These are phyloP conservation scores for Mortierella sp. DNA, from an alignment of 371 early-diverging fungal genomes.

Conservation along the genomic window DNA sequence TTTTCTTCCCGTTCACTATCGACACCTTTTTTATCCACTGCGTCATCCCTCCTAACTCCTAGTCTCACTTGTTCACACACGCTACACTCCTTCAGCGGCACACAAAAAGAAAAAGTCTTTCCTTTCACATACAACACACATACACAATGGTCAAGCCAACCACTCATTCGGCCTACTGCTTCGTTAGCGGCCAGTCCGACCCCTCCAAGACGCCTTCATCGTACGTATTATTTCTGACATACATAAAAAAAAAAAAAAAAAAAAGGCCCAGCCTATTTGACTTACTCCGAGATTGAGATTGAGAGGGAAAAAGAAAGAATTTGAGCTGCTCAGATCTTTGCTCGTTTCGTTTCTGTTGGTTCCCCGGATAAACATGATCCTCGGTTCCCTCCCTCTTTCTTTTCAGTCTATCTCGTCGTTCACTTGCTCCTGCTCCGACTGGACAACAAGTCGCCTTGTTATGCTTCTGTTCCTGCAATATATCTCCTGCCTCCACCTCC, in stretches of 20 bases:
- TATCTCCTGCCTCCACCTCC: neutral
- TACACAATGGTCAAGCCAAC: slow-evolving; percentile 26
- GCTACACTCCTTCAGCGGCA: neutral
- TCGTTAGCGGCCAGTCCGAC: slow-evolving; percentile 31
- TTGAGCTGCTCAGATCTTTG: slow-evolving; percentile 6
- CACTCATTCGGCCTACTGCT: slow-evolving; percentile 25
- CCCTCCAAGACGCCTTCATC: neutral
- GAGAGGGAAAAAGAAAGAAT: neutral
- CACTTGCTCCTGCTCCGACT: neutral
- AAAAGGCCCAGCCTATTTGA: neutral
- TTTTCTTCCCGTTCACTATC: neutral
- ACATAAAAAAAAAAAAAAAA: neutral
- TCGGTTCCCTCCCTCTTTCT: neutral
- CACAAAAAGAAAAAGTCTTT: neutral
- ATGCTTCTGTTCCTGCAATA: neutral
- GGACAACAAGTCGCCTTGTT: neutral
- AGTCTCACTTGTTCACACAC: neutral
- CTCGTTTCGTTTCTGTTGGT: neutral
- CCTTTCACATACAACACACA: neutral
- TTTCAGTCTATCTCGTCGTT: neutral
- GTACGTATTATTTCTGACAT: slow-evolving; percentile 11
- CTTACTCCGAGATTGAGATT: slow-evolving; percentile 5
- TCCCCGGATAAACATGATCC: slow-evolving; percentile 18
- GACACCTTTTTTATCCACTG: neutral
- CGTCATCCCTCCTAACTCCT: neutral